Evolutionary conservation across 768 basidiomycete genomes (phyloP), one percentile per base, ranked within the genome.

Genomic region (Russula dissimulans): DNA sequence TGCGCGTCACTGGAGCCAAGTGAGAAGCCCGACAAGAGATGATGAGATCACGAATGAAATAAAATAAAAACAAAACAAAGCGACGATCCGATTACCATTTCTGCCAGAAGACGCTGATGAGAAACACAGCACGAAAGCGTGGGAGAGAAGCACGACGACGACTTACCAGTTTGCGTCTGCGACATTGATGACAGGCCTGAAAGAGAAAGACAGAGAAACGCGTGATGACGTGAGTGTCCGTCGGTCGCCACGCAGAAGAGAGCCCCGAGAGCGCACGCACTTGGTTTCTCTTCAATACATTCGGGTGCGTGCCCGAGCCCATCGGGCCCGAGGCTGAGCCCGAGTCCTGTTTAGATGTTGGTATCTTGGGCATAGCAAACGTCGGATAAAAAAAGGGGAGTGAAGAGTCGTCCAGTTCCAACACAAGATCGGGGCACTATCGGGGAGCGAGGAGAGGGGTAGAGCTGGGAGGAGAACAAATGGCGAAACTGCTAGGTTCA

Each of bases 91-190:
- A 55, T 54, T 52, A 70, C 69, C 69, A 70, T 69, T 70, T 70
- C 69, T 70, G 43, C 48, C 26, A 31, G 34, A 3, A 38, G 54
- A 46, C 34, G 50, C 26, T 12, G 43, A 36, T 45, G 12, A 54
- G 32, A 3, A 26, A 45, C 2, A 17, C 31, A 26, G 14, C 17
- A 18, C 7, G 34, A 36, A 36, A 11, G 18, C 32, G 14, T 12
- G 22, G 22, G 22, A 42, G 10, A 29, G n/a, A 31, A 26, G 17
- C 50, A 17, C n/a, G 36, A 18, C 42, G 41, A 59, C n/a, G 46
- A 69, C 83, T 70, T 66, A 86, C 85, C 73, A 89, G 68, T 71
- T 90, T 90, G 60, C 88, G 79, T 64, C 82, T 77, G 43, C 88
- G 84, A 68, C 88, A 90, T 77, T 88, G 70, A 52, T 73, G 73